Evolutionary conservation across 768 basidiomycete genomes (phyloP), one percentile per base, ranked within the genome.

Genomic region (Lactifluus piperatus): DNA sequence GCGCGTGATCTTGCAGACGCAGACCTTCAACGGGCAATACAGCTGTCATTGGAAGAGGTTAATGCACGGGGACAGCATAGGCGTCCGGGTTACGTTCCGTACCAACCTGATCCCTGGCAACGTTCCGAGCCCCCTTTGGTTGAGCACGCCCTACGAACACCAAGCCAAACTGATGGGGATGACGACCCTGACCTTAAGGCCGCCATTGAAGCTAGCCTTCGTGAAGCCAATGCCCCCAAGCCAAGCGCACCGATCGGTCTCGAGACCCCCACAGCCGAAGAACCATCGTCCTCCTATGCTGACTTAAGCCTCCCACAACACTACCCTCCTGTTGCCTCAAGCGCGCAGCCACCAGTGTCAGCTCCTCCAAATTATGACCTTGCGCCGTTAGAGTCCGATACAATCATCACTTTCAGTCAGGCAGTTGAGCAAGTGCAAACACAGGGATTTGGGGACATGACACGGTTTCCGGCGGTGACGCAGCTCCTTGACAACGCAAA

Each of bases 161-260:
- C 73, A 30, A 30, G 59, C 14, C 65, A 68, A 16, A 74, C 71
- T 3, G 82, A 77, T 11, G 88, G 91, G 11, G 94, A 95, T 32
- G 89, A 95, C 3, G 95, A 99, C 71, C 88, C 89, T 11, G 94
- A 98, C 58, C 76, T 99, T 20, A 82, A 79, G 58, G 90, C 95
- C 20, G 97, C 97, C 0, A 99, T 99, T 51, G 93, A 97, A 68
- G 97, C 97, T 0, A 92, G 89, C 68, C 71, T 99, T 62, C 79
- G 85, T n/a, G 97, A 99, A 66, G 85, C 81, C 3, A 83, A 78
- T 58, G 84, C 88, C 11, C 86, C 86, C 0, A 82, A 78, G 62
- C 84, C 91, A 7, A 91, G 89, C 65, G 90, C 89, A 0, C 92
- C 93, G 0, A 71, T 80, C 18, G 81, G 77, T 10, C 66, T 81